phyloP scores from a whole-genome alignment of 2,329 filamentous ascomycete species.

The Elsinoe necatrix region DNA sequence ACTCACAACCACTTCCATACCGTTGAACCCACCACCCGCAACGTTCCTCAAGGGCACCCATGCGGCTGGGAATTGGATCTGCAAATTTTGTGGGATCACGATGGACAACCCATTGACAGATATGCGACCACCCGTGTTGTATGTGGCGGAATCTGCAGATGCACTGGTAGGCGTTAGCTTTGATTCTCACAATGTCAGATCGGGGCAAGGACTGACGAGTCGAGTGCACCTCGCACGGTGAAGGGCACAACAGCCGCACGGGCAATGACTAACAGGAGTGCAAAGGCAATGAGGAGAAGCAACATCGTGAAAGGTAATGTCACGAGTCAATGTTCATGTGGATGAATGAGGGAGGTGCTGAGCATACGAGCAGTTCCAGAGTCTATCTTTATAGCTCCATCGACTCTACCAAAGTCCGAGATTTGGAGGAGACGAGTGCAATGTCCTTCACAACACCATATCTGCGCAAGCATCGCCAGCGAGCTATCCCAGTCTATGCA shows the following conservation, averaged over 20 bases:
- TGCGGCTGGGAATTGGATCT: slow-evolving; percentile 42
- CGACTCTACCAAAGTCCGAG: background rate
- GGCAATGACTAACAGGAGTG: background rate
- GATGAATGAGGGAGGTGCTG: background rate
- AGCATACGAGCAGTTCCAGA: background rate
- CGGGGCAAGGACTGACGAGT: slow-evolving; percentile 1
- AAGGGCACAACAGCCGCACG: slow-evolving; percentile 7
- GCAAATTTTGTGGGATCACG: slow-evolving; percentile 42
- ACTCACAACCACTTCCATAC: slow-evolving; percentile 25
- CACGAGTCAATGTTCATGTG: background rate
- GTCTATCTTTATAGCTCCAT: slow-evolving; percentile 1
- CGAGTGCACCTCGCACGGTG: slow-evolving; percentile 3
- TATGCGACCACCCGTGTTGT: slow-evolving; percentile 41
- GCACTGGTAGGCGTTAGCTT: background rate
- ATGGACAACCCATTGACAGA: slow-evolving; percentile 40
- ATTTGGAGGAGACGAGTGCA: background rate
- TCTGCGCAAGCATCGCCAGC: background rate
- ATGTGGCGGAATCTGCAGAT: slow-evolving; percentile 16
- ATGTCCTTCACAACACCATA: background rate
- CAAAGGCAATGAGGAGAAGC: background rate
- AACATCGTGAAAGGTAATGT: background rate
- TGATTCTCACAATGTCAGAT: background rate
- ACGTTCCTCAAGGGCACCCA: slow-evolving; percentile 36
- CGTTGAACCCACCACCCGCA: slow-evolving; percentile 20
- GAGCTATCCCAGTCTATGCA: background rate